Base-by-base conservation (phyloP, 2,329 filamentous ascomycete species). In the Penicillium sp. region DNA sequence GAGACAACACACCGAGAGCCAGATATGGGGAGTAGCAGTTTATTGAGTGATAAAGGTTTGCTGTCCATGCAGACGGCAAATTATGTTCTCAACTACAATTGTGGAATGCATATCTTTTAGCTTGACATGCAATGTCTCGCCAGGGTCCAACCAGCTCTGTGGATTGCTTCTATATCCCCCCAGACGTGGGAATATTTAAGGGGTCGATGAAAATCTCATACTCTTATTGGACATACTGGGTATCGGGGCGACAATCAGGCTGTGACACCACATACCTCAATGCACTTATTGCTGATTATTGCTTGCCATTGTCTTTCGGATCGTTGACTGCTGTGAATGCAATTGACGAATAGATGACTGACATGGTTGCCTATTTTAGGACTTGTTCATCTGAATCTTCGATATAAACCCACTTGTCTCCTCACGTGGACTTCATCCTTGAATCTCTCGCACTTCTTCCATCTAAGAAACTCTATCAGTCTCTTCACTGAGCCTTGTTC, bases 401-500 rank as follows among this genome's bases (percentile, higher is more conserved):
- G 50, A 47, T 29, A 56, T 52, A 53, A 19, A 41, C 10, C 36
- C 51, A 49, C 49, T 40, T 53, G 47, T 39, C 40, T 58, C 25
- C 41, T 47, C 43, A 44, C 34, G 47, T 49, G 60, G 62, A 63
- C 63, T 69, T 66, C 44, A 60, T 58, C 55, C 60, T 65, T 54
- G 62, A 65, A 59, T 67, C 59, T 25, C 15, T 61, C 66, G 64
- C 56, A 53, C 56, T 58, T 60, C 43, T 57, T 54, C n/a, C 44
- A 46, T 54, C 48, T 47, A 60, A 57, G 61, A 51, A 51, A 19
- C 60, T 63, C 61, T 52, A 33, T 58, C 58, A 60, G 57, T 52
- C 52, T 66, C 63, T 63, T 67, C 52, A 65, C 67, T 65, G 66
- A 59, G 56, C 62, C 63, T 62, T 63, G 58, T 62, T 62, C 56